phyloP scores from a whole-genome alignment of 306 rosid species.

The Delonix regia region DNA sequence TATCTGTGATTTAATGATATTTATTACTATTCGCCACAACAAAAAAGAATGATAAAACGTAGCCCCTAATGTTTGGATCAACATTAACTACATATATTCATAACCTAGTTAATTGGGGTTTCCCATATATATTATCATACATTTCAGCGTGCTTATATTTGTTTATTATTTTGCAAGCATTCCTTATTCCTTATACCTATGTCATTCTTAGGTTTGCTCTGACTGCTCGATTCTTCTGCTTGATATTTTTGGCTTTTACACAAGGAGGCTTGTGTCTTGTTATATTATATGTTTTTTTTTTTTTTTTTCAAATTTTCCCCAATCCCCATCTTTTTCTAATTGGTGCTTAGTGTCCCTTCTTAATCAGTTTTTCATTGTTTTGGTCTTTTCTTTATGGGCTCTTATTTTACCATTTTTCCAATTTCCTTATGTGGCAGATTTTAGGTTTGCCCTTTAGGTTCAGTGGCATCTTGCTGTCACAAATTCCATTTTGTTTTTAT shows the following conservation, averaged over 20 bases:
- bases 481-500: not conserved
- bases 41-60: not conserved
- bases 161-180: not conserved
- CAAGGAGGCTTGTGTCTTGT: not conserved
- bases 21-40: not conserved
- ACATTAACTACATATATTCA: not conserved
- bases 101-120: not conserved
- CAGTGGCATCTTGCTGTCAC: not conserved
- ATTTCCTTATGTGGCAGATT: not conserved
- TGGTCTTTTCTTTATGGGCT: not conserved
- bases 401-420: not conserved
- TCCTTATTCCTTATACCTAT: not conserved
- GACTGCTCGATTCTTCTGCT: not conserved
- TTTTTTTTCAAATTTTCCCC: not conserved
- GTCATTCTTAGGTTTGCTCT: not conserved
- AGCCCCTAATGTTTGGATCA: not conserved
- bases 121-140: not conserved
- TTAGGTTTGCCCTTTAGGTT: not conserved
- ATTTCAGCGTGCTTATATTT: not conserved
- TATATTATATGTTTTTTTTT: not conserved
- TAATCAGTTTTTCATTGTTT: not conserved
- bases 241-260: not conserved
- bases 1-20: not conserved
- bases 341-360: not conserved
- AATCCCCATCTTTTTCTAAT: not conserved